Base-by-base conservation (phyloP, 768 basidiomycete genomes). In the Pleurotus salmoneostramineus region DNA sequence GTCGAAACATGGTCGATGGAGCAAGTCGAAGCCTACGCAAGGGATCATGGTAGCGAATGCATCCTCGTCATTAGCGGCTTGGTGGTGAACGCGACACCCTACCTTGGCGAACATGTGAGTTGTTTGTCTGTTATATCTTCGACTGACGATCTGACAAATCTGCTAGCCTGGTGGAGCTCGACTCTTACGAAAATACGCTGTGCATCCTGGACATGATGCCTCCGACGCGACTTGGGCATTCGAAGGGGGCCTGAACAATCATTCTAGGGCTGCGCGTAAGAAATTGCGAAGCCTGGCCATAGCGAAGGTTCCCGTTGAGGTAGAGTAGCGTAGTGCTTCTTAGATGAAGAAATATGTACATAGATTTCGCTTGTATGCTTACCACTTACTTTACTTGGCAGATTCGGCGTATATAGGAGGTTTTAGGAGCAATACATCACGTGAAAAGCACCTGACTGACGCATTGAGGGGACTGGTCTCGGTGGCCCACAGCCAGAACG, bases 191-290 rank as follows among this genome's bases (percentile, higher is more conserved):
- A 71, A 73, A 58, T 87, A 86, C 68, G 72, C 84, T 0, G 56
- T 69, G 8, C 37, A 58, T 49, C 5, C 44, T 59, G 21, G 50
- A n/a, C 33, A 63, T 60, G 62, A 50, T 40, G 15, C 36, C 2
- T 68, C 73, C 57, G 77, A 85, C 48, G 84, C 85, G 0, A 78
- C 78, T 5, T 81, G 81, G 77, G 85, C 88, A 0, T 91, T 88
- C 71, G 75, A 79, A 56, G 88, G 88, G 12, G 88, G 88, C 11
- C 71, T 89, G 63, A 93, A 91, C 65, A 83, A 83, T 56, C 89
- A 91, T 63, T 84, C 85, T 11, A 74, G 79, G n/a, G 78, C 79
- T 3, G 84, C 85, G 11, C 74, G 69, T 60, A 72, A 70, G 62
- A 71, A 76, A 45, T 75, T 86, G 77, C 61, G 63, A n/a, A 72